phyloP scores from a whole-genome alignment of 495 filamentous ascomycete species.

The Baudoinia panamericana region DNA sequence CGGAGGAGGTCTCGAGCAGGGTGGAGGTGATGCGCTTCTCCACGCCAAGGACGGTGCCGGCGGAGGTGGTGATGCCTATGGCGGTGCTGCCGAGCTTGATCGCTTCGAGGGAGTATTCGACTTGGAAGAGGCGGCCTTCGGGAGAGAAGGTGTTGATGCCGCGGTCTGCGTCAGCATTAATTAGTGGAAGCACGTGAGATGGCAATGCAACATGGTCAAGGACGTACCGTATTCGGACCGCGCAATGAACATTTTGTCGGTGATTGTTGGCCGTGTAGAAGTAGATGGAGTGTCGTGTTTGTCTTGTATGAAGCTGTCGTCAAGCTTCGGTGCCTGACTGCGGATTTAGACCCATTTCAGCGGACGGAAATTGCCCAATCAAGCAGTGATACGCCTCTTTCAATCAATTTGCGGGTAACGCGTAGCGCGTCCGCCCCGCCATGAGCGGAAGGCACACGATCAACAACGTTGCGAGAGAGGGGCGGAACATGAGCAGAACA shows the following conservation, averaged over 20 bases:
- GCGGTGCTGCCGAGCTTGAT: conserved; percentile 98
- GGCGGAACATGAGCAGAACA: no score
- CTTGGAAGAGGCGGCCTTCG: conserved; percentile 98
- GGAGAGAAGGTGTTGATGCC: conserved; percentile 99
- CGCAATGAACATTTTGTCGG: conserved; percentile 90
- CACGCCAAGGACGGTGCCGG: conserved; percentile 89
- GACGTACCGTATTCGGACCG: conserved; percentile 97
- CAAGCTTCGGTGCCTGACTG: conserved; percentile 2
- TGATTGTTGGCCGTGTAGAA: neutral
- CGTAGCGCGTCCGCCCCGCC: no score
- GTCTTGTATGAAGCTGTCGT: conserved; percentile 5
- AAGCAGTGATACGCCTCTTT: no score
- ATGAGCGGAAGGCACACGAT: no score
- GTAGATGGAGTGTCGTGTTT: neutral
- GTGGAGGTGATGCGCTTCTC: conserved; percentile 98
- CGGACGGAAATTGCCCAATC: no score
- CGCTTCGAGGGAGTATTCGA: conserved; percentile 99
- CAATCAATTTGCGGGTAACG: no score
- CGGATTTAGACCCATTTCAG: no score
- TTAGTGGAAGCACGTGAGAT: conserved; percentile 6
- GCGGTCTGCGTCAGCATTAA: conserved; percentile 73
- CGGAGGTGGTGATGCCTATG: conserved; percentile 88
- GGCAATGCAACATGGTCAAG: no score
- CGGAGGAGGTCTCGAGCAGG: conserved; percentile 88
- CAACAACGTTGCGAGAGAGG: no score